Conservation (phyloP, 805 yeast species). For the Candida argentea region DNA sequence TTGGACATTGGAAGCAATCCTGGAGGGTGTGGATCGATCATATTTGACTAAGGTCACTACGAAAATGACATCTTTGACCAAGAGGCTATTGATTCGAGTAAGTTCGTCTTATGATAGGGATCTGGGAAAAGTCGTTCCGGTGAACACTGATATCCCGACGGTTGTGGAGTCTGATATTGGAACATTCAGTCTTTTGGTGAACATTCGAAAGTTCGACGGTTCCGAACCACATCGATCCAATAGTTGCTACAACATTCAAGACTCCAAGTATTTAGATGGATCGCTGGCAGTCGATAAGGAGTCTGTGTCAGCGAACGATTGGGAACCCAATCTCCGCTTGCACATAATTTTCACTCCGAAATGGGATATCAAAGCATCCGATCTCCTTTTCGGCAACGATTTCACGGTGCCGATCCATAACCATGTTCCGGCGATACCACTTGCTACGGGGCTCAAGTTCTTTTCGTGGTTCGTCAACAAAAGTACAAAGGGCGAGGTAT, state of each 20-base stretch:
- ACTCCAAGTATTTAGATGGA: constrained; percentile 17
- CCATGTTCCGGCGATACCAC: constrained; percentile 41
- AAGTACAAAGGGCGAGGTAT: constrained; percentile 54
- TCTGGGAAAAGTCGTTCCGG: constrained; percentile 24
- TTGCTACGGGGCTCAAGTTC: constrained; percentile 40
- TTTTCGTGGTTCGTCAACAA: constrained; percentile 53
- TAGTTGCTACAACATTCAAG: constrained; percentile 22
- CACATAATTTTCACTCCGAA: constrained; percentile 33
- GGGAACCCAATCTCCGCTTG: constrained; percentile 21
- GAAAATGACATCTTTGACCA: constrained; percentile 8
- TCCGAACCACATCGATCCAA: constrained; percentile 23
- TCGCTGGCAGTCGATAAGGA: constrained; percentile 2
- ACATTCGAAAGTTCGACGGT: constrained; percentile 40
- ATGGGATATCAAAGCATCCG: constrained; percentile 35
- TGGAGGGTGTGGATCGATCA: too few relatives aligned
- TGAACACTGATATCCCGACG: constrained; percentile 31
- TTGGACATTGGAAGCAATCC: too few relatives aligned
- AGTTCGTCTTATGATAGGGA: constrained; percentile 14
- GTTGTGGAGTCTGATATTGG: constrained; percentile 30
- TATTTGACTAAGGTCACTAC: not conserved
- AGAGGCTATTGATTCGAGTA: constrained; percentile 24
- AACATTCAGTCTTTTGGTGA: constrained; percentile 26
- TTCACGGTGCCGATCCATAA: constrained; percentile 50
- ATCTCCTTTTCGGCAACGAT: constrained; percentile 62
- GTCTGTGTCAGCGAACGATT: constrained; percentile 3